Evolutionary conservation across 208 protist genomes (phyloP).

Genomic region (Trichomonas tenax): DNA sequence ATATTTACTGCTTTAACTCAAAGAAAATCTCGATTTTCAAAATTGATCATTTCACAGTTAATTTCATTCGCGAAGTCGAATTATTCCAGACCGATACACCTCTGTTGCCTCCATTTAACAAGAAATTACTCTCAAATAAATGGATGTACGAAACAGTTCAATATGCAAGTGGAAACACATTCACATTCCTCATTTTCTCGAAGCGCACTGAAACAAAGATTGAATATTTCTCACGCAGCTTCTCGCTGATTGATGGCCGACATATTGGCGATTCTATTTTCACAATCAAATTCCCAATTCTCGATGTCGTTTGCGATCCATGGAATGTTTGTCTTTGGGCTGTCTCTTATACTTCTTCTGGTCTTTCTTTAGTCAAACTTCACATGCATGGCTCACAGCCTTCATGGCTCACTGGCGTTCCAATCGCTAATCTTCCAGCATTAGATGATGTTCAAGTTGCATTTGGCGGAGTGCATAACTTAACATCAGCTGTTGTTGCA

Average conservation of each 20-base stretch:
- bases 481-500: too few relatives aligned
- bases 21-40: conserved; percentile 5
- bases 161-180: neutral
- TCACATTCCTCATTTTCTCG: neutral
- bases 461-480: neutral
- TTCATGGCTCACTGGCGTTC: neutral
- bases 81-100: neutral
- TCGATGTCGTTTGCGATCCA: neutral
- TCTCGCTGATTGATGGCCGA: neutral
- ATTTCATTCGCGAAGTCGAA: neutral
- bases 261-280: neutral
- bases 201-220: neutral
- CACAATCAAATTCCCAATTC: neutral
- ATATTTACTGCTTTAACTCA: neutral
- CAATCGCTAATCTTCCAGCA: neutral
- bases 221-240: neutral
- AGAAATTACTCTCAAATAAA: neutral
- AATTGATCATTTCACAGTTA: neutral
- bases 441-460: neutral
- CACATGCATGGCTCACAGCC: neutral
- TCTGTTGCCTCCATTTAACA: neutral
- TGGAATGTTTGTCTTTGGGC: neutral
- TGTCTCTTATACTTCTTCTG: neutral
- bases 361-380: neutral
- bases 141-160: neutral